Conservation (phyloP, 495 filamentous ascomycete species). For the Neurospora sublineolata region DNA sequence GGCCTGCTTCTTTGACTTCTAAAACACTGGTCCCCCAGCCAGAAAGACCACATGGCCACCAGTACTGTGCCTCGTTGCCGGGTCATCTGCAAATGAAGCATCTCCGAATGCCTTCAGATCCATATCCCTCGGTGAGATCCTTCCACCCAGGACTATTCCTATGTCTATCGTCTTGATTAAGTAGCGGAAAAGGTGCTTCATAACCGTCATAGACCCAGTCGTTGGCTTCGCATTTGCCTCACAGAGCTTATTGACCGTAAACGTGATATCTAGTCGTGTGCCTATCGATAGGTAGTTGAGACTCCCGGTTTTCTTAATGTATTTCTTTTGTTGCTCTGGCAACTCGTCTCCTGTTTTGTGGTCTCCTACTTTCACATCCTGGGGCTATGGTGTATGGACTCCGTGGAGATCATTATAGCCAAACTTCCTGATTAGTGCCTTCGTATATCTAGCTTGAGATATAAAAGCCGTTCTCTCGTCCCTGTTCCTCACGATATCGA, state of each 20-base stretch:
- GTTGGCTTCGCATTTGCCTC: too few relatives aligned
- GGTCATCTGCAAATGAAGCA: neutral
- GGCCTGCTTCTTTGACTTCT: constrained; percentile 2
- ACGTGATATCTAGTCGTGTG: too few relatives aligned
- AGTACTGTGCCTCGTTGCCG: neutral
- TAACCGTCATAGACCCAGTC: too few relatives aligned
- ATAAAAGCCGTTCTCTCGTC: neutral
- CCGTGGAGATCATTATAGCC: neutral
- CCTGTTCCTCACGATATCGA: neutral
- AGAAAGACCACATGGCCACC: neutral
- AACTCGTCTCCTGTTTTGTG: too few relatives aligned
- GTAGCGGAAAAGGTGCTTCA: neutral
- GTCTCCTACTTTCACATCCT: neutral
- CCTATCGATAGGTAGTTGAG: too few relatives aligned
- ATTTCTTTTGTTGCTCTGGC: too few relatives aligned
- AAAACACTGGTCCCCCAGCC: neutral
- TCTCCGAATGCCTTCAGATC: neutral
- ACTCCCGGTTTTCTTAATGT: too few relatives aligned
- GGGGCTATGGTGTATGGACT: neutral
- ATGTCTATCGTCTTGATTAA: neutral
- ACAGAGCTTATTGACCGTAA: too few relatives aligned
- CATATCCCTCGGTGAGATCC: neutral
- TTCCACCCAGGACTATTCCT: neutral
- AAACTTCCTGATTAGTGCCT: neutral
- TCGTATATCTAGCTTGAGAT: neutral